phyloP scores from a whole-genome alignment of 1,284 basidiomycete genomes.

The Agaricales sp. region DNA sequence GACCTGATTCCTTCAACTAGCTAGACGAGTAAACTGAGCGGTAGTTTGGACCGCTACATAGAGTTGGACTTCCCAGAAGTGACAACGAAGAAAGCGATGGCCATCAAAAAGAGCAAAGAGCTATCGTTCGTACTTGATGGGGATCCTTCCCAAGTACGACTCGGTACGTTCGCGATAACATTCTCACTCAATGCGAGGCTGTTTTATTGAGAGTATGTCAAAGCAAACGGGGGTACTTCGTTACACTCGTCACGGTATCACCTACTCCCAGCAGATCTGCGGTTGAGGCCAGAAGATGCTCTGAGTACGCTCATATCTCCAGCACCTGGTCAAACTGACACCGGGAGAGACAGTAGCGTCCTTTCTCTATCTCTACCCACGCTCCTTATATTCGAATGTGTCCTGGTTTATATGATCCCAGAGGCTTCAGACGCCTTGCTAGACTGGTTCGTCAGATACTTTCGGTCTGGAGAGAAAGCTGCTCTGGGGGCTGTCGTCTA shows the following conservation, averaged over 20 bases:
- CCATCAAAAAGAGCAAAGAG: slow-evolving; percentile 62
- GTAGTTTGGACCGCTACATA: slow-evolving; percentile 53
- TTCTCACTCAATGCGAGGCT: slow-evolving; percentile 4
- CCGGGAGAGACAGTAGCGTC: slow-evolving; percentile 13
- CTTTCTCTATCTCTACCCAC: slow-evolving; percentile 68
- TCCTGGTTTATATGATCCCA: slow-evolving; percentile 81
- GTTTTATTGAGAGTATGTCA: slow-evolving; percentile 8
- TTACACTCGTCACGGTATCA: slow-evolving; percentile 61
- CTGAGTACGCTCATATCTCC: slow-evolving; percentile 27
- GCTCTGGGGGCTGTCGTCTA: slow-evolving; percentile 62
- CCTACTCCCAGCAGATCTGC: slow-evolving; percentile 69
- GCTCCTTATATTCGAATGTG: slow-evolving; percentile 83
- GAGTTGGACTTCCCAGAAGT: slow-evolving; percentile 89
- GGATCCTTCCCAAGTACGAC: slow-evolving; percentile 26
- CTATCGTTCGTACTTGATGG: slow-evolving; percentile 50
- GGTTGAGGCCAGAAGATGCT: slow-evolving; percentile 34
- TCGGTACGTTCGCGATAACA: slow-evolving; percentile 24
- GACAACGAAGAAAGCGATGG: slow-evolving; percentile 75
- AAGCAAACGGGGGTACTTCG: slow-evolving; percentile 61
- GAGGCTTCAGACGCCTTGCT: slow-evolving; percentile 50
- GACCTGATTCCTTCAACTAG: slow-evolving; percentile 15
- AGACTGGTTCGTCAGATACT: slow-evolving; percentile 63
- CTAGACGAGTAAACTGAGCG: slow-evolving; percentile 42
- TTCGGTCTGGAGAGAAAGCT: slow-evolving; percentile 18
- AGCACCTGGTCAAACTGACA: slow-evolving; percentile 14